Base-by-base conservation (phyloP, 164 flowering plant genomes). In the Stephania japonica region DNA sequence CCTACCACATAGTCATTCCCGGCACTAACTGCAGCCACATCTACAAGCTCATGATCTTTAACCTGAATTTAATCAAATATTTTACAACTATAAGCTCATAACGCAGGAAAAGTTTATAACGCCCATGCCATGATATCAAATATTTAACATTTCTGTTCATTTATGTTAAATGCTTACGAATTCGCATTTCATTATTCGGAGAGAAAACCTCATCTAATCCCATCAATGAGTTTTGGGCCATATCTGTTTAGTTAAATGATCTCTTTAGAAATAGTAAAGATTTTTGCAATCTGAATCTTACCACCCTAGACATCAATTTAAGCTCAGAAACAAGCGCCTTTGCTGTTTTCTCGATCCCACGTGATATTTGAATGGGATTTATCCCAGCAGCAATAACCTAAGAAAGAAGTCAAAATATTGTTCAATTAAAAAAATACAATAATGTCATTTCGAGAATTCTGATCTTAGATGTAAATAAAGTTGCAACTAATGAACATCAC, bases 21-120 rank as follows among this genome's bases (percentile, higher is more conserved):
- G 24, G 97, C 97, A 85, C 97, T 92, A 23, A 90, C 90, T 43
- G 97, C 89, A 69, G 98, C 97, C 75, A 94, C 97, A 83, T 89
- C 83, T 66, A 82, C 90, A 71, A 94, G 88, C 82, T 94, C 94
- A 68, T 85, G 79, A 78, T 92, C 97, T 79, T 89, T 90, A 80
- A 94, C 92, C 97, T 94, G 84, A 79, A 85, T 32, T 16, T 74
- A 62, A 19, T 23, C 27, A 62, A 75, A 64, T 26, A 3, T 75
- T 27, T 66, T 19, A 25, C 50, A 16, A 32, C 32, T 56, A 32
- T 32, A 27, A 11, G 43, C 18, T 41, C 41, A 68, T 24, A 12
- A n/a, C n/a, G 56, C 56, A n/a, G 21, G 25, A 23, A 38, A 16
- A 18, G n/a, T 59, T 18, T 59, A 7, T 8, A n/a, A 21, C 2